Evolutionary conservation across 2,329 filamentous ascomycete genomes (phyloP).

Genomic region (Didymella glomerata): DNA sequence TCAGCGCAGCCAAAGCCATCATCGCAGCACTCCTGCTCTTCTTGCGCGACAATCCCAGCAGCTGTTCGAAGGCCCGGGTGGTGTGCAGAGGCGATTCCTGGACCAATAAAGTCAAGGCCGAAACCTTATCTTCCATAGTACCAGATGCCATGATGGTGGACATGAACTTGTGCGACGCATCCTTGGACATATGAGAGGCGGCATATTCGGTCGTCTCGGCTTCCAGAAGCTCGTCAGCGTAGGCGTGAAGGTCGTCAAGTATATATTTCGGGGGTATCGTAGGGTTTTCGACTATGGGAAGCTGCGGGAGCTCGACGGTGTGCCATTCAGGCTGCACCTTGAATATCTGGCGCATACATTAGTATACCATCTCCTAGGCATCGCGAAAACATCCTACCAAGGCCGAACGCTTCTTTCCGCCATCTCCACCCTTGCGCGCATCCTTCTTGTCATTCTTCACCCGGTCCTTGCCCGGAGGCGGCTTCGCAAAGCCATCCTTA

Average conservation of each 20-base stretch:
- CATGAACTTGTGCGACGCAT: conserved; percentile 94
- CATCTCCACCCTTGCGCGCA: conserved; percentile 47
- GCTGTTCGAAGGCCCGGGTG: conserved; percentile 83
- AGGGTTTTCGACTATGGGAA: conserved; percentile 58
- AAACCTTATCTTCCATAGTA: conserved; percentile 96
- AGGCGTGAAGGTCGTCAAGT: conserved; percentile 68
- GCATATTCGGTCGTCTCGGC: conserved; percentile 79
- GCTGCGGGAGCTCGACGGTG: conserved; percentile 63
- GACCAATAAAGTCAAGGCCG: conserved; percentile 88
- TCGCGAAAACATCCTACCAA: conserved; percentile 38
- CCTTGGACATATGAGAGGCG: conserved; percentile 74
- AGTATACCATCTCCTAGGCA: conserved; percentile 23
- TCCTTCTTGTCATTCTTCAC: conserved; percentile 41
- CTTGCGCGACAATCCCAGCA: conserved; percentile 86
- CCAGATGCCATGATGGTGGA: conserved; percentile 96
- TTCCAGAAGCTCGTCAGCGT: conserved; percentile 79
- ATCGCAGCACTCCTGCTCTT: conserved; percentile 92
- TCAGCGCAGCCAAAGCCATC: conserved; percentile 88
- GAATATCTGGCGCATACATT: conserved; percentile 58
- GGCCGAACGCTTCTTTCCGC: conserved; percentile 36
- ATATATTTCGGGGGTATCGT: conserved; percentile 60
- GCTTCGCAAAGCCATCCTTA: conserved; percentile 52
- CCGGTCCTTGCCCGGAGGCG: conserved; percentile 44
- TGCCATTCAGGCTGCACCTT: conserved; percentile 74
- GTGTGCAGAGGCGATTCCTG: conserved; percentile 98